phyloP scores from a whole-genome alignment of 2,329 filamentous ascomycete genomes.

The Stemphylium vesicarium region DNA sequence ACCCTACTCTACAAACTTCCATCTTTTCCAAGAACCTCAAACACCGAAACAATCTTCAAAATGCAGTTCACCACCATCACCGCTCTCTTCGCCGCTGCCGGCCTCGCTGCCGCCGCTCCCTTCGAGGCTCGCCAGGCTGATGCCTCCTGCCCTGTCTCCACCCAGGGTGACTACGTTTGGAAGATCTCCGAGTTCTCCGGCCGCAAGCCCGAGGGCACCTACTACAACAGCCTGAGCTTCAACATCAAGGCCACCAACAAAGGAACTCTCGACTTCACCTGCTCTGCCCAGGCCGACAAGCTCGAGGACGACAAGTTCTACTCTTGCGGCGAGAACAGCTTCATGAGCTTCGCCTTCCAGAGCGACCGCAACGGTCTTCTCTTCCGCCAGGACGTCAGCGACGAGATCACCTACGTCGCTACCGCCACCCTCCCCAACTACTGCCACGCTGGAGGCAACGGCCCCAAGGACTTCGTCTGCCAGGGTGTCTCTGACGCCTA shows the following conservation, averaged over 20 bases:
- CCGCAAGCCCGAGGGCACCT: slow-evolving; percentile 28
- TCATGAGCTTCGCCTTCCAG: slow-evolving; percentile 22
- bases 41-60: neutral
- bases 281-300: slow-evolving; percentile 1
- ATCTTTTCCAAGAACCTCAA: neutral
- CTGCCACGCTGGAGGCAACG: no score
- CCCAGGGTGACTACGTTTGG: slow-evolving; percentile 28
- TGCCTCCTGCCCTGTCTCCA: slow-evolving; percentile 9
- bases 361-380: slow-evolving; percentile 13
- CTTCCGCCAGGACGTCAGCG: no score
- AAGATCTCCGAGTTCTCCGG: slow-evolving; percentile 25
- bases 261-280: slow-evolving; percentile 17
- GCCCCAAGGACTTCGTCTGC: no score
- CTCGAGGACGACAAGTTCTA: slow-evolving; percentile 21
- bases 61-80: slow-evolving; percentile 29
- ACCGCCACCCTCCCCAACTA: no score
- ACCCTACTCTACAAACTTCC: neutral
- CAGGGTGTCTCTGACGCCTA: no score
- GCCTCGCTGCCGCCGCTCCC: slow-evolving; percentile 19
- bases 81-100: slow-evolving; percentile 22
- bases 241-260: slow-evolving; percentile 25
- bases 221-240: slow-evolving; percentile 23
- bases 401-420: no score
- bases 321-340: slow-evolving; percentile 20
- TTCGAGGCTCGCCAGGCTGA: slow-evolving; percentile 14